phyloP scores from a whole-genome alignment of 192 early-diverging fungal species.

The Coemansia sp. region DNA sequence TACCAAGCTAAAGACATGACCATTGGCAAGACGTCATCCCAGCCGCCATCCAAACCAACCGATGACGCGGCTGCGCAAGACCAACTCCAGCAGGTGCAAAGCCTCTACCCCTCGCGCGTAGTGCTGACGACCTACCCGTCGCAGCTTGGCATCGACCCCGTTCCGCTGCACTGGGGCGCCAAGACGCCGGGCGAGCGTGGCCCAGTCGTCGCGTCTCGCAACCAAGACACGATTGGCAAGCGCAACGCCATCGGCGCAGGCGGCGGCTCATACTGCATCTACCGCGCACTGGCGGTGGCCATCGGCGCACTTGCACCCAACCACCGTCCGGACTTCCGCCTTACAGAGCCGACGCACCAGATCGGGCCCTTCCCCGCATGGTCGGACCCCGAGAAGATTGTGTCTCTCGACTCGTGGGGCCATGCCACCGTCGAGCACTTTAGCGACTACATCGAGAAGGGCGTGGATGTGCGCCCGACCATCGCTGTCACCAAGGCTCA shows the following conservation, averaged over 20 bases:
- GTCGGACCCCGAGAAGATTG: slow-evolving; percentile 84
- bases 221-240: slow-evolving; percentile 69
- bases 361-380: slow-evolving; percentile 80
- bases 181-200: slow-evolving; percentile 71
- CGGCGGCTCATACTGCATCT: slow-evolving; percentile 89
- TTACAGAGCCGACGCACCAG: slow-evolving; percentile 82
- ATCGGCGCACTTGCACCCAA: slow-evolving; percentile 80
- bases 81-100: slow-evolving; percentile 17
- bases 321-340: slow-evolving; percentile 82
- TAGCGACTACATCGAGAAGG: slow-evolving; percentile 60
- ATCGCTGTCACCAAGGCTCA: slow-evolving; percentile 95
- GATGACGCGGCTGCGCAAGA: neutral
- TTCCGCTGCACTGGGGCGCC: slow-evolving; percentile 76
- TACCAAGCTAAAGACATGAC: neutral
- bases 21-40: neutral
- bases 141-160: slow-evolving; percentile 69
- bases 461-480: slow-evolving; percentile 83
- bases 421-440: slow-evolving; percentile 71
- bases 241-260: slow-evolving; percentile 96
- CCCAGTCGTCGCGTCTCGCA: slow-evolving; percentile 82
- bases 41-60: neutral
- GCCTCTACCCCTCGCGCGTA: slow-evolving; percentile 59
- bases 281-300: slow-evolving; percentile 87
- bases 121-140: slow-evolving; percentile 72
- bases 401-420: slow-evolving; percentile 92